These are phyloP conservation scores for Stagonosporopsis chrysanthemi DNA, from an alignment of 2,329 filamentous ascomycete species.

Conservation along the genomic window DNA sequence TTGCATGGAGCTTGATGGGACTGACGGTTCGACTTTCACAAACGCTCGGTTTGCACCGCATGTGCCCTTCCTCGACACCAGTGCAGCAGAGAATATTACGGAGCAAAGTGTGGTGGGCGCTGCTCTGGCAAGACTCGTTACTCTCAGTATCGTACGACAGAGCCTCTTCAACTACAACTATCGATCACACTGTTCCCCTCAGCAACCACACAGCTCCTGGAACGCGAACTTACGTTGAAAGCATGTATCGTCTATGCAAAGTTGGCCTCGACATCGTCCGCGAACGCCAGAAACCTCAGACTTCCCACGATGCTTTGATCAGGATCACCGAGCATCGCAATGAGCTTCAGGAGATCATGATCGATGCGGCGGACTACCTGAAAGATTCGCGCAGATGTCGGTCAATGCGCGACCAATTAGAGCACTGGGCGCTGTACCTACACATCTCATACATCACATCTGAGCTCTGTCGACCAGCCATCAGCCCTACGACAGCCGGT, in stretches of 20 bases:
- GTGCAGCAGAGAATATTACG: constrained; percentile 52
- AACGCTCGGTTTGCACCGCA: constrained; percentile 66
- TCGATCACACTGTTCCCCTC: constrained; percentile 54
- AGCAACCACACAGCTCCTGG: constrained; percentile 55
- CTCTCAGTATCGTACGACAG: constrained; percentile 70
- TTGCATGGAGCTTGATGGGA: constrained; percentile 66
- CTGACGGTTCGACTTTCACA: constrained; percentile 68
- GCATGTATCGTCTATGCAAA: constrained; percentile 63
- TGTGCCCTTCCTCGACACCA: constrained; percentile 62
- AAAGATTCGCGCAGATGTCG: constrained; percentile 61
- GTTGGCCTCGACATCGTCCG: constrained; percentile 68
- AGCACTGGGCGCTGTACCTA: constrained; percentile 67
- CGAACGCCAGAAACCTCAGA: constrained; percentile 62
- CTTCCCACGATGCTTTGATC: constrained; percentile 61
- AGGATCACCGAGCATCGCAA: constrained; percentile 65
- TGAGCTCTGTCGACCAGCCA: constrained; percentile 67
- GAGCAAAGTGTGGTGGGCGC: constrained; percentile 62
- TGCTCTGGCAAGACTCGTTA: constrained; percentile 70
- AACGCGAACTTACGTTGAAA: constrained; percentile 64
- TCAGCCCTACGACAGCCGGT: constrained; percentile 60
- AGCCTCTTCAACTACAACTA: constrained; percentile 64
- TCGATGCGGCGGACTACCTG: constrained; percentile 65
- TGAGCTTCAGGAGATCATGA: constrained; percentile 64
- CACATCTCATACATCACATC: constrained; percentile 69
- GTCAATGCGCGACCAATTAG: constrained; percentile 61